These are phyloP conservation scores for Mycosphaerelloides madeirae DNA, from an alignment of 2,329 filamentous ascomycete species.

Conservation along the genomic window DNA sequence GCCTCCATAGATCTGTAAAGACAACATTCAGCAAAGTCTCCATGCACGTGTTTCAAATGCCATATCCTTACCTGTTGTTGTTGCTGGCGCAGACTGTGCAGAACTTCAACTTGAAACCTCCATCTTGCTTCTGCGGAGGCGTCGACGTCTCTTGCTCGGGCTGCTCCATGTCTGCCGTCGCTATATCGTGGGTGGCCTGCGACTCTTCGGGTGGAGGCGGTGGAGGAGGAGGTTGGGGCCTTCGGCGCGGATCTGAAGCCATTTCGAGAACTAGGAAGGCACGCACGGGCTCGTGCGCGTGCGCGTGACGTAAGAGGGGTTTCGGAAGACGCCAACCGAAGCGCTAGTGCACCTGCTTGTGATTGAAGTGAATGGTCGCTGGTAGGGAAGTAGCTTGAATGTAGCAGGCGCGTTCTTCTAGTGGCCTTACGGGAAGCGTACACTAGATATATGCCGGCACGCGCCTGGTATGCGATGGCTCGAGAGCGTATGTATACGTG, in stretches of 20 bases:
- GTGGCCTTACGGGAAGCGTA: too few relatives aligned
- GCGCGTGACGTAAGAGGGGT: background rate
- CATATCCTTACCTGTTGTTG: slow-evolving; percentile 89
- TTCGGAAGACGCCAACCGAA: too few relatives aligned
- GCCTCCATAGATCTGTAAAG: slow-evolving; percentile 83
- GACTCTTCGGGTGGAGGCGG: slow-evolving; percentile 44
- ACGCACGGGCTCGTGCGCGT: background rate
- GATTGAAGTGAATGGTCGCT: background rate
- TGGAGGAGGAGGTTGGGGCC: slow-evolving; percentile 34
- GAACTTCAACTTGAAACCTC: slow-evolving; percentile 85
- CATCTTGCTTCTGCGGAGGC: slow-evolving; percentile 31
- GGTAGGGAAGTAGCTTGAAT: too few relatives aligned
- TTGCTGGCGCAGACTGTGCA: slow-evolving; percentile 99
- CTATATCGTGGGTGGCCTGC: slow-evolving; percentile 20
- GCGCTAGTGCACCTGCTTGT: background rate
- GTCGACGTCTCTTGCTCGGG: slow-evolving; percentile 13
- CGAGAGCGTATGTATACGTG: too few relatives aligned
- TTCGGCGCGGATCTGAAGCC: slow-evolving; percentile 40
- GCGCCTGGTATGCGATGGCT: too few relatives aligned
- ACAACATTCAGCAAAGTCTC: background rate
- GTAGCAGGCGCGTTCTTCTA: too few relatives aligned
- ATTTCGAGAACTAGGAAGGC: slow-evolving; percentile 30
- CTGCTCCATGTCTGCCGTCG: slow-evolving; percentile 26
- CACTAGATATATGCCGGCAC: too few relatives aligned
- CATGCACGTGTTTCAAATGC: slow-evolving; percentile 25